Base-by-base conservation (phyloP, 1,284 basidiomycete genomes). In the Trichosporon faecale region DNA sequence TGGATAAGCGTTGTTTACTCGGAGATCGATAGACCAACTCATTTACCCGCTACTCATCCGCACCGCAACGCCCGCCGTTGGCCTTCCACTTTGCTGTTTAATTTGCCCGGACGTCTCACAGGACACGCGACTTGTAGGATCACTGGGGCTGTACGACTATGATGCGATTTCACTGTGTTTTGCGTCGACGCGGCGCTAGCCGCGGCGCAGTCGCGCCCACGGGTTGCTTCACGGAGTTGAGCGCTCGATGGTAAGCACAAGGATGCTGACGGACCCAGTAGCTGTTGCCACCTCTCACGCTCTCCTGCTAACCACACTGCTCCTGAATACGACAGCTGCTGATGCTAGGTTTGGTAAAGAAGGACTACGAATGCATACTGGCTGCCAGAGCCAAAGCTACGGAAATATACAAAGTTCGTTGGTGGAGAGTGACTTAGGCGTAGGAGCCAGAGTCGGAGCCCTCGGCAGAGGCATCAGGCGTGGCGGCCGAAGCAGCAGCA, bases 101-200 rank as follows among this genome's bases (percentile, higher is more conserved):
- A 61, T 61, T n/a, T 31, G 57, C 57, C 57, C 57, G 57, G 57
- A 31, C 57, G 57, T 61, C 57, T 31, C 27, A 31, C 57, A 61
- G 57, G 57, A 61, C 57, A 61, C 18, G 57, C 27, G 57, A 61
- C 57, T 61, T 61, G 57, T 61, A 61, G 57, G 57, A 61, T 61
- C 57, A 61, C 57, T 61, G 57, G 57, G 57, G 29, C 57, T 61
- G 57, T 61, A 61, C 27, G 57, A 61, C 18, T 61, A 61, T 61
- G 57, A 61, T 61, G 57, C 57, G 57, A 61, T 23, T 61, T 61
- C 18, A 61, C 55, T 25, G 21, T 11, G 18, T 29, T 61, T 61
- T 61, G 57, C 57, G 11, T 27, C 14, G 55, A n/a, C 12, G 40
- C 5, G 18, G 18, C 40, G 16, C 5, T 9, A 6, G 40, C 8